Evolutionary conservation across 2,329 filamentous ascomycete species (phyloP), one percentile per base, ranked within the genome.

Genomic region (Geosmithia putterillii): DNA sequence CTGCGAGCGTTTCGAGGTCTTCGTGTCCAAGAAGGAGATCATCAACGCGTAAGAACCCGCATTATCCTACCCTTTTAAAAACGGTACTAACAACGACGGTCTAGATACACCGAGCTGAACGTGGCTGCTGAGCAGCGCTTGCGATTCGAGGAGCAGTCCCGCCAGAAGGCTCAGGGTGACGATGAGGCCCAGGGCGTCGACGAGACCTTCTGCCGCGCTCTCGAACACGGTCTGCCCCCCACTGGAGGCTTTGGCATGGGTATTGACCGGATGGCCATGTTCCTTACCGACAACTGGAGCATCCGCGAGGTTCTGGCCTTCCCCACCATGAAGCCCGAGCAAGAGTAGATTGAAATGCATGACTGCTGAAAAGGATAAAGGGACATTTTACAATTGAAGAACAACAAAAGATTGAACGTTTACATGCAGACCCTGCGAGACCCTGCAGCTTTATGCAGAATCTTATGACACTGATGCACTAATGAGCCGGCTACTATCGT

Each of bases 201-300:
- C 54, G 90, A 96, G 76, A 94, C 86, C 55, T 96, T 96, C 74
- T 86, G 88, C 57, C 83, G 83, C 48, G 81, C 84, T 43, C 77
- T 96, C 46, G 92, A 96, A 58, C 92, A 88, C 57, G 86, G 86
- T 52, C 69, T 98, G 46, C 90, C 92, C 6, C 92, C 92, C 0
- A 98, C 92, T 1, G 92, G 86, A 62, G 92, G 92, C 41, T 98
- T 86, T 83, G 92, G 89, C 52, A 86, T 96, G 77, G 92, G 92
- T 50, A 92, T 95, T 52, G 89, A 96, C 69, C 81, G 90, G 47
- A 68, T 94, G 63, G 84, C 88, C 62, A 94, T 94, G 88, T 94
- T 94, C 76, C 68, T 96, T 63, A 95, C 90, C 41, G 80, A 96
- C 66, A 86, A 95, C 68, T 65, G 94, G 70, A 86, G 79, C 54